A percentile compares a stretch with the other conserved stretches of the same genome.
Evolutionary conservation across 176 grass and related monocot genomes (phyloP).

Genomic region (Aegilops sharonensis): DNA sequence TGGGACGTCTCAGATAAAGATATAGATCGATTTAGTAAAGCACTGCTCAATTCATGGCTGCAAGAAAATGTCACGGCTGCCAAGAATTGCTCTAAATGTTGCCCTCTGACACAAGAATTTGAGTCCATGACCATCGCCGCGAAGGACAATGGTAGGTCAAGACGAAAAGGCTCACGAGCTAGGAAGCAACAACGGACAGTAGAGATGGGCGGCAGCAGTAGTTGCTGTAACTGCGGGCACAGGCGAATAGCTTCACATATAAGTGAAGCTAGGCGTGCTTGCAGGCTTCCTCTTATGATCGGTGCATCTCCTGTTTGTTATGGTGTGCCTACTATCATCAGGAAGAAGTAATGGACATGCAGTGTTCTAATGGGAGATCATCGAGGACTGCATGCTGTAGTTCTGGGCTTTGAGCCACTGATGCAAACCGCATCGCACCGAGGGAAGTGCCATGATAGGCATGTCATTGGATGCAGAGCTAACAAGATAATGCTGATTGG

Average conservation of each 20-base stretch:
- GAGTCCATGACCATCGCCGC: slow-evolving; percentile 41
- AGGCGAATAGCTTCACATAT: slow-evolving; percentile 63
- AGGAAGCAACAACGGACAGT: not conserved
- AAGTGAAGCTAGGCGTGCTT: slow-evolving; percentile 69
- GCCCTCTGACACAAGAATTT: slow-evolving; percentile 35
- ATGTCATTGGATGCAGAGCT: not conserved
- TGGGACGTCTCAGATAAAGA: slow-evolving; percentile 86
- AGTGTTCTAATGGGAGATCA: not conserved
- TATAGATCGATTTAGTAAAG: slow-evolving; percentile 78
- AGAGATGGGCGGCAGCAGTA: slow-evolving; percentile 21
- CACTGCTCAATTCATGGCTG: slow-evolving; percentile 77
- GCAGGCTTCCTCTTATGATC: slow-evolving; percentile 60
- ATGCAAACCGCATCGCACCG: not conserved
- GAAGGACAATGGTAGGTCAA: slow-evolving; percentile 37
- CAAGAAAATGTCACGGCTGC: slow-evolving; percentile 21
- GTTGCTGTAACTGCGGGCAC: slow-evolving; percentile 32
- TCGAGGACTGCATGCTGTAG: not conserved
- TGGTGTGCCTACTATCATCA: slow-evolving; percentile 71
- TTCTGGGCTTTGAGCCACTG: not conserved
- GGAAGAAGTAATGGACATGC: slow-evolving; percentile 33
- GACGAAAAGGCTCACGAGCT: slow-evolving; percentile 31
- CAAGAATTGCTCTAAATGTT: slow-evolving; percentile 44
- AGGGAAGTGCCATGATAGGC: not conserved
- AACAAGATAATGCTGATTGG: not conserved
- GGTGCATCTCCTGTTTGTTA: slow-evolving; percentile 92